Evolutionary conservation across 2,329 filamentous ascomycete species (phyloP), one percentile per base, ranked within the genome.

Genomic region (Pseudocercospora eumusae): DNA sequence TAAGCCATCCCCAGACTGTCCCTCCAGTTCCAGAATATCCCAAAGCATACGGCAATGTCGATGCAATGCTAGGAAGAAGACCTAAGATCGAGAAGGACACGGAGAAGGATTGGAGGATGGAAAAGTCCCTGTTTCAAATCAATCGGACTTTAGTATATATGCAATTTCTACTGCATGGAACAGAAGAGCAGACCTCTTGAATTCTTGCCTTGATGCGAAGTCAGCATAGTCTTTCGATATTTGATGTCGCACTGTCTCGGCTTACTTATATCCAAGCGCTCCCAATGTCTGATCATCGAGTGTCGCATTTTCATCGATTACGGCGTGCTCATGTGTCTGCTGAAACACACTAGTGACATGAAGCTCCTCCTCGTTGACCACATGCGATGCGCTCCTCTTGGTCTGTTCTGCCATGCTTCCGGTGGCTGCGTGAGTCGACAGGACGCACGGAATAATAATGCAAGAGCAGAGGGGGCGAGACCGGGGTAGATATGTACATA

Each of bases 51-150:
- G 63, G 55, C 15, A 78, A 68, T 1, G 75, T 77, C 9, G 74
- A 75, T 7, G 76, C 75, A 44, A 78, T 71, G 4, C 73, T 76
- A 9, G 76, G 76, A 5, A 78, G 61, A 11, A 78, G 71, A 18
- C 76, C 76, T 7, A 77, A 64, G 11, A 74, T 69, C 1, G 72
- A 70, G 64, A 77, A 77, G 0, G 73, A 76, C 21, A 76, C 73
- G 1, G 69, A 71, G 66, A 77, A 77, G 7, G 71, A 75, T 28
- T 72, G 69, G 60, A 70, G 67, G 60, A 75, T 61, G 56, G 68
- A 70, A 64, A 72, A 74, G 57, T 75, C 72, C 64, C 67, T 58
- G 25, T 66, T 63, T 62, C 65, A 13, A 25, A 25, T 25, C 47
- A 25, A 25, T 25, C 47, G 23, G 23, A 65, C 47, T 67, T 64